Conservation (phyloP, 495 filamentous ascomycete species). For the Neurospora tetraspora region DNA sequence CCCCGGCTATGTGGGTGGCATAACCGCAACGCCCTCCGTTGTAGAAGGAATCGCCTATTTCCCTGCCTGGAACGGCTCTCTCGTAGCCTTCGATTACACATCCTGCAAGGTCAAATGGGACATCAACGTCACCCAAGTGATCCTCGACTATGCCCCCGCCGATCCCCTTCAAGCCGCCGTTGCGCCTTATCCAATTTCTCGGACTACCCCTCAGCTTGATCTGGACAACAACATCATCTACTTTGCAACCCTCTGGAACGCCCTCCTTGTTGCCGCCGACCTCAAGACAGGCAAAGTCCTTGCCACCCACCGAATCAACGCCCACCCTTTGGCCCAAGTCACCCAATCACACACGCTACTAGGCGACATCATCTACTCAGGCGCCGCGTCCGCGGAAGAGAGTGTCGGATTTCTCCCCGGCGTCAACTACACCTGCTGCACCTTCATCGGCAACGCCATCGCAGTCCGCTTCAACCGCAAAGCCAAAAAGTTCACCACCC, state of each 20-base stretch:
- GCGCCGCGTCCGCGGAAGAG: constrained; percentile 25
- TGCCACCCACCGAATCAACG: constrained; percentile 17
- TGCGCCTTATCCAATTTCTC: constrained; percentile 3
- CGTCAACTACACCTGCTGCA: constrained; percentile 25
- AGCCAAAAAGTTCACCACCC: constrained; percentile 10
- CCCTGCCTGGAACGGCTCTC: constrained; percentile 27
- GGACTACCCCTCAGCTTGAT: constrained; percentile 23
- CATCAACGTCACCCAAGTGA: constrained; percentile 21
- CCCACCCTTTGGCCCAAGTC: constrained; percentile 21
- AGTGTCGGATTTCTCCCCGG: constrained; percentile 2
- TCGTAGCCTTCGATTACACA: constrained; percentile 26
- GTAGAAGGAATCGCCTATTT: constrained; percentile 20
- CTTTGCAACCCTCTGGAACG: constrained; percentile 25
- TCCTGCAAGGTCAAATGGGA: constrained; percentile 23
- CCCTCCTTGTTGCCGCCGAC: constrained; percentile 26
- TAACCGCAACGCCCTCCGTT: constrained; percentile 23
- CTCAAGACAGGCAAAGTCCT: constrained; percentile 14
- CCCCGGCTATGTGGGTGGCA: constrained; percentile 8
- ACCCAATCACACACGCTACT: constrained; percentile 23
- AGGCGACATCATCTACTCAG: constrained; percentile 20
- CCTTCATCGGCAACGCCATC: constrained; percentile 24
- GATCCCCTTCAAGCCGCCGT: constrained; percentile 3
- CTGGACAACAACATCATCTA: constrained; percentile 19
- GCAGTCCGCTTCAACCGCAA: constrained; percentile 16
- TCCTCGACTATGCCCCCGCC: constrained; percentile 13